These are phyloP conservation scores for Copromyces sp. DNA, from an alignment of 495 filamentous ascomycete species.

Conservation along the genomic window DNA sequence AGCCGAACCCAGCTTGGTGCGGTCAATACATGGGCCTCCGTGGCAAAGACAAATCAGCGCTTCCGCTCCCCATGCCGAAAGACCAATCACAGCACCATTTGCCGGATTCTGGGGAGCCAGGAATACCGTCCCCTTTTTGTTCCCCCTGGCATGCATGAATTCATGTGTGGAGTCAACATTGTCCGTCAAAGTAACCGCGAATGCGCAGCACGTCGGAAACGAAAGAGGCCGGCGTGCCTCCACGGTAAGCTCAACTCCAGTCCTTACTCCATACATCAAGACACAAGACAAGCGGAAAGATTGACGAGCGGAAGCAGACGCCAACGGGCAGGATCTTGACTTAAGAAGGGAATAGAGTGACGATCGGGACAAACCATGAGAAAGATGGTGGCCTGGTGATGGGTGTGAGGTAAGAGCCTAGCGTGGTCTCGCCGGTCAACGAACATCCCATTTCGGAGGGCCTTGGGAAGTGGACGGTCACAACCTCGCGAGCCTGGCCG, in stretches of 20 bases:
- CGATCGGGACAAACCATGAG: not conserved
- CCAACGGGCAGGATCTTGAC: not conserved
- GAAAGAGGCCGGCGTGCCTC: not conserved
- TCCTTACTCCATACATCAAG: not conserved
- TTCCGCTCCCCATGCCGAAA: slow-evolving; percentile 1
- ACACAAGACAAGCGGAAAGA: not conserved
- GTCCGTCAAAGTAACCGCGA: not conserved
- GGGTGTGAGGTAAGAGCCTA: not conserved
- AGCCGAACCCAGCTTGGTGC: slow-evolving; percentile 14
- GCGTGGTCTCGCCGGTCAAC: not conserved
- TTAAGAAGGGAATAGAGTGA: not conserved
- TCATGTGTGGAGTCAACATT: not conserved
- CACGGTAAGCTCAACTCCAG: not conserved
- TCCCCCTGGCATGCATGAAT: not conserved
- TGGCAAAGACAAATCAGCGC: slow-evolving; percentile 15
- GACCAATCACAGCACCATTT: not conserved
- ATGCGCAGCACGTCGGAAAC: not conserved
- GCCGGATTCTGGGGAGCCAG: not conserved
- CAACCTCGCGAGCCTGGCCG: not conserved
- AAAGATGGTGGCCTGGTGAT: not conserved
- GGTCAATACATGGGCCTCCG: slow-evolving; percentile 15
- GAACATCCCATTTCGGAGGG: not conserved
- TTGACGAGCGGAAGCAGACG: not conserved
- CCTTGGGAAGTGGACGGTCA: not conserved
- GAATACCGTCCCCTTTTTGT: not conserved